These are phyloP conservation scores for Nakazawaea ambrosiae DNA, from an alignment of 805 yeast genomes.

Conservation along the genomic window DNA sequence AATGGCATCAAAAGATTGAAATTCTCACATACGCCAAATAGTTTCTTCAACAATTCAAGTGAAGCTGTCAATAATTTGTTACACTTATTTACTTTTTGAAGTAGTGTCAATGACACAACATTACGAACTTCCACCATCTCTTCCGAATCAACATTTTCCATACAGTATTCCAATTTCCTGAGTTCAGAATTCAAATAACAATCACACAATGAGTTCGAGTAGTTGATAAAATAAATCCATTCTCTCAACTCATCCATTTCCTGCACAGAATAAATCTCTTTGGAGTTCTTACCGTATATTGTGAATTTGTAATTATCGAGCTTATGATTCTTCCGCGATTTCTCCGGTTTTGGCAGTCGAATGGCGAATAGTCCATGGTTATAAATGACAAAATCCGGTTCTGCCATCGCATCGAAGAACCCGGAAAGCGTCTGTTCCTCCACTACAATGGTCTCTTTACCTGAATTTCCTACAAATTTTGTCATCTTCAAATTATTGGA, in stretches of 20 bases:
- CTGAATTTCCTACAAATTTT: slow-evolving; percentile 14
- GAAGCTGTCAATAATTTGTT: slow-evolving; percentile 27
- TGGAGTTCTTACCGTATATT: slow-evolving; percentile 33
- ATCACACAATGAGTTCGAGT: slow-evolving; percentile 39
- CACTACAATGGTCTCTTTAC: slow-evolving; percentile 17
- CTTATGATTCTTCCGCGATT: not conserved
- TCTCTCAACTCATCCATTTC: slow-evolving; percentile 39
- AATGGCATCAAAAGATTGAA: slow-evolving; percentile 48
- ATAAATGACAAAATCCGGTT: not conserved
- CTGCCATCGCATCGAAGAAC: slow-evolving; percentile 8
- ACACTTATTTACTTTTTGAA: slow-evolving; percentile 28
- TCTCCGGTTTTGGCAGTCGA: not conserved
- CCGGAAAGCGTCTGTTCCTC: slow-evolving; percentile 17
- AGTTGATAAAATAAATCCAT: slow-evolving; percentile 55
- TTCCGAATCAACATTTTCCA: too few species aligned
- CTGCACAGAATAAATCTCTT: slow-evolving; percentile 33
- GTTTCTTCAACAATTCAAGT: slow-evolving; percentile 27
- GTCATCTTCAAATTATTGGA: slow-evolving; percentile 25
- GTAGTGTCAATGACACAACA: slow-evolving; percentile 18
- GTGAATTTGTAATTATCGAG: slow-evolving; percentile 23
- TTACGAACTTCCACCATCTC: slow-evolving; percentile 22
- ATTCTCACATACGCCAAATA: slow-evolving; percentile 28
- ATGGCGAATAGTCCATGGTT: slow-evolving; percentile 11
- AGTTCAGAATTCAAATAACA: slow-evolving; percentile 15
- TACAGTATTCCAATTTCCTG: slow-evolving; percentile 6